A percentile compares a stretch with the other conserved stretches of the same genome.
Conservation (phyloP, 768 basidiomycete species). For the Termitomyces sp. region DNA sequence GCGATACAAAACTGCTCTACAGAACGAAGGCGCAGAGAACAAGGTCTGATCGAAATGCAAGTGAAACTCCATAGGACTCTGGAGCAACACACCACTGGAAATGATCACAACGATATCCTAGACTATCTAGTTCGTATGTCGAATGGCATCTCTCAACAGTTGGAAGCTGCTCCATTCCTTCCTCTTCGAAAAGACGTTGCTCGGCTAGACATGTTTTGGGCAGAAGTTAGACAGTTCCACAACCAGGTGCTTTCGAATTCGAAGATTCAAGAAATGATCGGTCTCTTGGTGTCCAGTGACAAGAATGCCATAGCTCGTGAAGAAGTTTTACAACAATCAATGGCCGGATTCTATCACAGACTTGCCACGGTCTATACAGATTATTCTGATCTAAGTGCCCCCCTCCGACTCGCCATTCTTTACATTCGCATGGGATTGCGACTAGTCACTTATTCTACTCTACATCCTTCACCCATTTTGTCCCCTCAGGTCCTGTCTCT, state of each 20-base stretch:
- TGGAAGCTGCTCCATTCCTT: conserved; percentile 21
- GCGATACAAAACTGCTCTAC: conserved; percentile 47
- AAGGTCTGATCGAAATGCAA: conserved; percentile 39
- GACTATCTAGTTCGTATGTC: conserved; percentile 36
- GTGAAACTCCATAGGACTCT: conserved; percentile 47
- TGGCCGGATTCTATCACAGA: conserved; percentile 73
- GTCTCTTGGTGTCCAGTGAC: conserved; percentile 30
- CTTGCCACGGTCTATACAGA: conserved; percentile 63
- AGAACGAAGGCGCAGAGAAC: conserved; percentile 39
- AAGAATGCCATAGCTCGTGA: conserved; percentile 47
- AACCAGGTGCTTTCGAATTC: conserved; percentile 43
- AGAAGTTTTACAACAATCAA: conserved; percentile 70
- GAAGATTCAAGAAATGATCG: conserved; percentile 47
- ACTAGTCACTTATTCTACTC: conserved; percentile 26
- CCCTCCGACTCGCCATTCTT: conserved; percentile 62
- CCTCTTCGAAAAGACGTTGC: conserved; percentile 35
- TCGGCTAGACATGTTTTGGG: conserved; percentile 64
- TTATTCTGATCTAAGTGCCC: conserved; percentile 63
- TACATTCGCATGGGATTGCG: conserved; percentile 72
- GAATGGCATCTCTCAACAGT: conserved; percentile 22
- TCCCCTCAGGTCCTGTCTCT: conserved; percentile 26
- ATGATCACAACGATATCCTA: conserved; percentile 43
- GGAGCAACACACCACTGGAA: conserved; percentile 55
- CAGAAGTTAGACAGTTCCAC: conserved; percentile 73
- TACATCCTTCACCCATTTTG: conserved; percentile 17